Conservation (phyloP, 345 rosid species). For the Cochlearia excelsa region DNA sequence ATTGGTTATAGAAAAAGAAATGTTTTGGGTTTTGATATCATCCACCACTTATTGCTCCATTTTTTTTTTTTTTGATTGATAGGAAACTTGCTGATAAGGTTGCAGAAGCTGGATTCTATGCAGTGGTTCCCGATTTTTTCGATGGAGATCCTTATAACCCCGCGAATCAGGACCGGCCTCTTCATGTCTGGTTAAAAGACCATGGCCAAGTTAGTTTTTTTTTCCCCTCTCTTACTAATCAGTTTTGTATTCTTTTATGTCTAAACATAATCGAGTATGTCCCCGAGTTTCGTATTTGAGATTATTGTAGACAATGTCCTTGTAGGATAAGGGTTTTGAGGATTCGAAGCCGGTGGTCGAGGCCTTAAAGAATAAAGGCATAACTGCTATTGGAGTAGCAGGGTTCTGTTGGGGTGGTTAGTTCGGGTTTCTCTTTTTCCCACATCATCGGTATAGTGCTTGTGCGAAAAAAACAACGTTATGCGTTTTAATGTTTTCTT, state of each 20-base stretch:
- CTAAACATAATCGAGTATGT: slow-evolving; percentile 3
- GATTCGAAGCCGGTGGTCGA: slow-evolving; percentile 62
- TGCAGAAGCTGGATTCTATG: slow-evolving; percentile 69
- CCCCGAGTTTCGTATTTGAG: not conserved
- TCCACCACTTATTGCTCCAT: not conserved
- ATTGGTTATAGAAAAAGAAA: too few species aligned
- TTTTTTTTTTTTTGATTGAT: slow-evolving; percentile 10
- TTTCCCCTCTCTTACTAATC: slow-evolving; percentile 25
- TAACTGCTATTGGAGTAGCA: slow-evolving; percentile 52
- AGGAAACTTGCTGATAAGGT: slow-evolving; percentile 81
- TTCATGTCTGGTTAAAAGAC: slow-evolving; percentile 58
- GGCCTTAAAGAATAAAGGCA: slow-evolving; percentile 60
- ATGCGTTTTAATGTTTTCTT: not conserved
- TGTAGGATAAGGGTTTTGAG: slow-evolving; percentile 70
- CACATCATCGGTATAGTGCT: not conserved
- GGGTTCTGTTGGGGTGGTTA: slow-evolving; percentile 78
- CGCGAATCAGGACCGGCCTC: slow-evolving; percentile 40
- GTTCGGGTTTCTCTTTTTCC: slow-evolving; percentile 28
- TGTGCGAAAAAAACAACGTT: too few species aligned
- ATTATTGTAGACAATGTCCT: slow-evolving; percentile 7
- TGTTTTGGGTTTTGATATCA: not conserved
- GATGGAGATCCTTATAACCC: slow-evolving; percentile 57
- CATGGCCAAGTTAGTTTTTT: slow-evolving; percentile 56
- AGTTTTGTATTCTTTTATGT: not conserved
- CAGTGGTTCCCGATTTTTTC: slow-evolving; percentile 65